phyloP scores from a whole-genome alignment of 2,329 filamentous ascomycete genomes.

The Pyrenophora seminiperda region DNA sequence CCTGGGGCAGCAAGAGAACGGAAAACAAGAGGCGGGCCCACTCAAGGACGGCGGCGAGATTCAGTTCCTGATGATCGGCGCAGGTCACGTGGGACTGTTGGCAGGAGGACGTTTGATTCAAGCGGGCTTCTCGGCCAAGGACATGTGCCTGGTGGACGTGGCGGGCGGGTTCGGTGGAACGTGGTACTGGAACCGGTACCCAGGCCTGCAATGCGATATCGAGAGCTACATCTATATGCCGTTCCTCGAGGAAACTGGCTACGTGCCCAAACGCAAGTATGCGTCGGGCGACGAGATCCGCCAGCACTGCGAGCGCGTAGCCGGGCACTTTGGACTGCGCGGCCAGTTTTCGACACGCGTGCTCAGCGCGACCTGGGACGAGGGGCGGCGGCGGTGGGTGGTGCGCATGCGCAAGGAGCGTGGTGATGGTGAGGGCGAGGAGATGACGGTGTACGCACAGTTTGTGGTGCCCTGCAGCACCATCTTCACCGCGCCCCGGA shows the following conservation, averaged over 20 bases:
- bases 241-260: conserved; percentile 64
- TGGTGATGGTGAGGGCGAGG: conserved; percentile 12
- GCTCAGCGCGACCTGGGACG: conserved; percentile 26
- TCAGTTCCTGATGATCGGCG: conserved; percentile 9
- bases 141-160: conserved; percentile 51
- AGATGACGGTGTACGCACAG: conserved; percentile 4
- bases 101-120: conserved; percentile 41
- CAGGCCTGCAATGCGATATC: conserved; percentile 60
- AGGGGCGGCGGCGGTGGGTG: conserved; percentile 10
- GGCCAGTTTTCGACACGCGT: conserved; percentile 37
- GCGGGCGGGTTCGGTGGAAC: conserved; percentile 56
- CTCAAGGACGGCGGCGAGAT: conserved; percentile 9
- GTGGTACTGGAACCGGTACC: conserved; percentile 57
- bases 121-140: conserved; percentile 39
- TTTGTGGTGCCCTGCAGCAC: conserved; percentile 14
- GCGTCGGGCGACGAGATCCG: conserved; percentile 54
- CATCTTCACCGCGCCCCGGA: conserved; percentile 51
- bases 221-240: conserved; percentile 67
- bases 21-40: background rate
- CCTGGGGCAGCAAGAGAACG: conserved; percentile 3
- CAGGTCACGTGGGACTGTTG: conserved; percentile 3
- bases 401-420: conserved; percentile 18
- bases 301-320: conserved; percentile 45
- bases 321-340: conserved; percentile 47
- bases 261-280: conserved; percentile 59